phyloP scores from a whole-genome alignment of 495 filamentous ascomycete species.

The Aspergillus olivimuriae region DNA sequence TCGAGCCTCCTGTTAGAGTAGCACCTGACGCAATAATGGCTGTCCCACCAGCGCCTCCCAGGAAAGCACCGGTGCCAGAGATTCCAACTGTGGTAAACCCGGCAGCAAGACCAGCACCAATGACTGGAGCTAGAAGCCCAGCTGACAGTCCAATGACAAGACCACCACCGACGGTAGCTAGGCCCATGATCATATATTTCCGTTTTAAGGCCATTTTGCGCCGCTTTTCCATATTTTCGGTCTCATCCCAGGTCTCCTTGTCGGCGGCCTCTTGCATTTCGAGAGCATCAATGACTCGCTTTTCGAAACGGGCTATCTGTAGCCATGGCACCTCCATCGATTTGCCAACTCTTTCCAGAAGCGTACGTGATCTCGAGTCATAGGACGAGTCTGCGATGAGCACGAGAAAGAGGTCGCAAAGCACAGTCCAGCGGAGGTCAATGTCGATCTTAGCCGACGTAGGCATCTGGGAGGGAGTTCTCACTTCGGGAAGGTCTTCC shows the following conservation, averaged over 20 bases:
- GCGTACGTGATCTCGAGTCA: constrained; percentile 77
- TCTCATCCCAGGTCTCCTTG: constrained; percentile 96
- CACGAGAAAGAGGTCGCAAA: constrained; percentile 93
- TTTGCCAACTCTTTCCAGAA: constrained; percentile 78
- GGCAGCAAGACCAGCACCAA: constrained; percentile 89
- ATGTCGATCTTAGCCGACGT: constrained; percentile 83
- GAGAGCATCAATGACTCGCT: constrained; percentile 91
- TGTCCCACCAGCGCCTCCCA: constrained; percentile 87
- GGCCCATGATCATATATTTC: constrained; percentile 89
- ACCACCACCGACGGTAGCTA: constrained; percentile 92
- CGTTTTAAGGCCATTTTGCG: constrained; percentile 72
- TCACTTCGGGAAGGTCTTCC: constrained; percentile 68
- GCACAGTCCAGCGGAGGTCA: constrained; percentile 93
- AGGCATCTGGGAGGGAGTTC: constrained; percentile 73
- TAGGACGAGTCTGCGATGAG: constrained; percentile 93
- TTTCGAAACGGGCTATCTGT: constrained; percentile 95
- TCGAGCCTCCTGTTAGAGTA: constrained; percentile 77
- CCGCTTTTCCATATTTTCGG: constrained; percentile 86
- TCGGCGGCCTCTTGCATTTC: constrained; percentile 93
- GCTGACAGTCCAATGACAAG: constrained; percentile 95
- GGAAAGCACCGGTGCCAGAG: constrained; percentile 77
- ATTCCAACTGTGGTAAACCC: constrained; percentile 95
- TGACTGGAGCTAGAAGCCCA: constrained; percentile 85
- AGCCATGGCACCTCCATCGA: constrained; percentile 80
- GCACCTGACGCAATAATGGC: constrained; percentile 89